Conservation (phyloP, 805 yeast genomes). For the Kazachstania viticola region DNA sequence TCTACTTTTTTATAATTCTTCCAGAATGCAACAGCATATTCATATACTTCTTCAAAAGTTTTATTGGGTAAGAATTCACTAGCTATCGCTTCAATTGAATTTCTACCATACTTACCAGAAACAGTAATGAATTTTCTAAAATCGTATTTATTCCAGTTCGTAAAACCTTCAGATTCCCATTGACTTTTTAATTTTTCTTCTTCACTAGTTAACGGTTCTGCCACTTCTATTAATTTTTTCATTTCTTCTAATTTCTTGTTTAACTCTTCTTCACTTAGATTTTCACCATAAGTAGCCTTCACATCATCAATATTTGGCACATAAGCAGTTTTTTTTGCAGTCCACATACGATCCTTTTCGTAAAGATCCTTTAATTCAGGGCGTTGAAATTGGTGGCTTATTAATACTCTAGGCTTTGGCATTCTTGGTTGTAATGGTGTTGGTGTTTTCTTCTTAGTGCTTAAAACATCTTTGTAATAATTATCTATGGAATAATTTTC, state of each 20-base stretch:
- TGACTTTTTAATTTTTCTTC: conserved; percentile 56
- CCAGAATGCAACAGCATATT: conserved; percentile 80
- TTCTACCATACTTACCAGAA: conserved; percentile 76
- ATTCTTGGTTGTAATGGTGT: conserved; percentile 57
- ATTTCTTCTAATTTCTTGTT: conserved; percentile 41
- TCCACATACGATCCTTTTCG: conserved; percentile 72
- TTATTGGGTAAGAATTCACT: conserved; percentile 69
- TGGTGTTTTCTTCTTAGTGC: conserved; percentile 45
- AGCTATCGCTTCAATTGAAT: conserved; percentile 59
- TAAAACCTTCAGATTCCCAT: conserved; percentile 54
- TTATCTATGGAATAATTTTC: conserved; percentile 72
- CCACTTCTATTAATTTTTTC: conserved; percentile 59
- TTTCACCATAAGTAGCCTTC: conserved; percentile 27
- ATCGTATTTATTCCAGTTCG: conserved; percentile 80
- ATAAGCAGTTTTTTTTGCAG: conserved; percentile 56
- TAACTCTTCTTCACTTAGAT: conserved; percentile 33
- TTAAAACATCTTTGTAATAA: conserved; percentile 71
- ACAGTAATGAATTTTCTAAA: conserved; percentile 70
- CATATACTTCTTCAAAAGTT: conserved; percentile 63
- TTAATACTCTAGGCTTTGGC: conserved; percentile 73
- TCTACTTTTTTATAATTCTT: conserved; percentile 64
- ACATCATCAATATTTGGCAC: conserved; percentile 55
- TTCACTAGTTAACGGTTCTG: conserved; percentile 74
- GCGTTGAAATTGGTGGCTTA: conserved; percentile 87
- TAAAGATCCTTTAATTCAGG: conserved; percentile 59